Evolutionary conservation across 306 rosid genomes (phyloP).

Genomic region (Urtica urens): DNA sequence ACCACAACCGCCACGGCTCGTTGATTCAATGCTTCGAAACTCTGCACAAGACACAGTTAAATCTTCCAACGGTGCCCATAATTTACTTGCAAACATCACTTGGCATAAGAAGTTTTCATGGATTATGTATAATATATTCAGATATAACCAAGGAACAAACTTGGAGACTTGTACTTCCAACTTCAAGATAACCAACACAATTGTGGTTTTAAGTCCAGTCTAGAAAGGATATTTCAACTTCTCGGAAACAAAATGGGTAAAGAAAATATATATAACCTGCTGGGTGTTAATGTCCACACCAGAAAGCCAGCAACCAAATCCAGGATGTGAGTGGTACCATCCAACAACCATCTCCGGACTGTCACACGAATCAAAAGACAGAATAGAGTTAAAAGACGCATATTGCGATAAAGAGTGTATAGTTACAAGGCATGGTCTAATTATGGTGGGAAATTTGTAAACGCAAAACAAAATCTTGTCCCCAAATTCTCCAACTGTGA

Average conservation of each 20-base stretch:
- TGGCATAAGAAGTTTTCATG: too few species aligned
- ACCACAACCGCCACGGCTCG: constrained; percentile 97
- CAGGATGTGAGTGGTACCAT: constrained; percentile 98
- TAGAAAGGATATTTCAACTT: not conserved
- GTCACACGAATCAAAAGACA: constrained; percentile 14
- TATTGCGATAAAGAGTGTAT: too few species aligned
- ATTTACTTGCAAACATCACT: not conserved
- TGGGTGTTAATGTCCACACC: constrained; percentile 96
- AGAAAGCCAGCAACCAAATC: constrained; percentile 98
- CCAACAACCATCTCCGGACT: constrained; percentile 99
- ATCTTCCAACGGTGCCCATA: too few species aligned
- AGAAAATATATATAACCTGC: constrained; percentile 55
- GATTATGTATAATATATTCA: too few species aligned
- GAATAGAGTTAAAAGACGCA: too few species aligned
- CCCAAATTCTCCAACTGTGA: too few species aligned
- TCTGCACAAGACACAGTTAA: too few species aligned
- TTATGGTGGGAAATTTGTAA: too few species aligned
- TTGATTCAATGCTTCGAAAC: constrained; percentile 93
- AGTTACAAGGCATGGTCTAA: not conserved
- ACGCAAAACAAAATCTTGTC: too few species aligned
- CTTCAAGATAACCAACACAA: not conserved
- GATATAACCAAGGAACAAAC: not conserved
- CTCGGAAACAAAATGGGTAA: not conserved
- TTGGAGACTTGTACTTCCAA: not conserved
- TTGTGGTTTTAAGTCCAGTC: not conserved